Base-by-base conservation (phyloP, 2,329 filamentous ascomycete species). In the Fusarium udum region DNA sequence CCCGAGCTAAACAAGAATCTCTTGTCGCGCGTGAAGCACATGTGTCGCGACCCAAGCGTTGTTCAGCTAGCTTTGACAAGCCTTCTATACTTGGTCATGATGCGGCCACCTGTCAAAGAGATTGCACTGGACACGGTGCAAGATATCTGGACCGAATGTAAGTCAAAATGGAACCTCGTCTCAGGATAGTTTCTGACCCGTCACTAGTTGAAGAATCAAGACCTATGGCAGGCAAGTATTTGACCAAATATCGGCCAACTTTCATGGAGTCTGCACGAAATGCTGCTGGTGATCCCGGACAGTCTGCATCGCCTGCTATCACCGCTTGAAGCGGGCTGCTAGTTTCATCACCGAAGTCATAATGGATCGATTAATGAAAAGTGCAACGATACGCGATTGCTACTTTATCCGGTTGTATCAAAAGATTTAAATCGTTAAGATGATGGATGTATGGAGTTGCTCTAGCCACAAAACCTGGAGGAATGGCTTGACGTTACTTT, bases 1-100 rank as follows among this genome's bases (percentile, higher is more conserved):
- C 96, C 96, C 0, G 91, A 93, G 46, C 86, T 99, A 39, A 94
- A 91, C 69, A 82, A 85, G 39, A 87, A 88, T 16, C 90, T 98
- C 69, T 86, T 98, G 5, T 87, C 91, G 52, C 89, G 93, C 56
- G 90, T 98, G 40, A 91, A 91, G 82, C 83, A 84, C 39, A 85
- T 92, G 76, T 93, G 91, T 77, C 86, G 89, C 52, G 90, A 93
- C 78, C 91, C 91, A 11, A 89, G 88, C 52, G 88, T 92, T 72
- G 88, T 91, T 28, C 87, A 87, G 67, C 83, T 92, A 51, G 89
- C 90, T 15, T 81, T 92, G 69, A 91, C 88, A 22, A 92, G 89
- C 78, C 81, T 93, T 70, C 81, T 92, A 72, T 93, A 92, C 73
- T 80, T 92, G 78, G 89, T 91, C 51, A 90, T 92, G 84, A 90